Base-by-base conservation (phyloP, 257 asterid genomes). In the Craterostigma plantagineum region DNA sequence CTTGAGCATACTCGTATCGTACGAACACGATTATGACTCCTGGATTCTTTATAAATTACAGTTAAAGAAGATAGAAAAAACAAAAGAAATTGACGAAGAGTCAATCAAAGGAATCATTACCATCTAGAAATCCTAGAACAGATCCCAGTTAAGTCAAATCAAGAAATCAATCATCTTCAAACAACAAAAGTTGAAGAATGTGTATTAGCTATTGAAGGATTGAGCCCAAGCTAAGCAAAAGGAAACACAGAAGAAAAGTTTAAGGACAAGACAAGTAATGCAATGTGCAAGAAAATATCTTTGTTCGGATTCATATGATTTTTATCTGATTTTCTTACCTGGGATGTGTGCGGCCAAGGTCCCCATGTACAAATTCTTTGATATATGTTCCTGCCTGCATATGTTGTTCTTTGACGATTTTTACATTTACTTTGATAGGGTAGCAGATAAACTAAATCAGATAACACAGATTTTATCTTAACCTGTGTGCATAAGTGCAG, bases 401-500 rank as follows among this genome's bases (percentile, higher is more conserved):
- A 53, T 36, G 40, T 9, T 36, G 40, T 36, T 12, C 40, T 36
- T n/a, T 10, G 11, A 36, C 8, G 40, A 12, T 10, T 9, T 36
- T 4, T 8, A 9, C 8, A 36, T 10, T 2, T 9, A 9, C 3
- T 36, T 36, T 36, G 40, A 36, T 40, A n/a, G 7, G 14, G 33
- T 8, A 56, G 3, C 14, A 17, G 40, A 18, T 27, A 34, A 17
- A 35, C 43, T 15, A 33, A n/a, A 38, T 34, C 10, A 39, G 42
- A 33, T n/a, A n/a, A n/a, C 10, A 17, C 23, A 17, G 48, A 53
- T 34, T 43, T 45, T 46, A n/a, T n/a, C n/a, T n/a, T n/a, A 45
- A 86, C 97, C 98, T 87, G 98, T 30, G 98, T 87, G 55, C 95
- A 87, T 43, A 87, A 63, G 63, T 79, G 92, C 81, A 82, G 45